Evolutionary conservation across 148 eudicot species (phyloP).

Genomic region (Spergularia marina): DNA sequence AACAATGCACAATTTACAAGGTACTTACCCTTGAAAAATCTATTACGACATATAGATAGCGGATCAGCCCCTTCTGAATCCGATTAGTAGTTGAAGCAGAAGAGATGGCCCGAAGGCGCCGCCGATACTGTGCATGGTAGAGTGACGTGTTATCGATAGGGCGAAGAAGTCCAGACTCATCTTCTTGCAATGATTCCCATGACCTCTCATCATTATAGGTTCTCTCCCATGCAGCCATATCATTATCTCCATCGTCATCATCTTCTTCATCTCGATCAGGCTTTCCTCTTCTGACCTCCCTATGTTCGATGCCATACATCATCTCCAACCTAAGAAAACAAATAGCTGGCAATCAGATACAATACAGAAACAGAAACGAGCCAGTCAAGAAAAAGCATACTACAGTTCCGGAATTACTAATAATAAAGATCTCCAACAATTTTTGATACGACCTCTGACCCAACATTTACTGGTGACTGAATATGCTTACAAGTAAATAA

Average conservation of each 20-base stretch:
- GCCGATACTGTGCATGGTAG: constrained; percentile 77
- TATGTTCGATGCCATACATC: constrained; percentile 33
- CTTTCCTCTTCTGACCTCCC: constrained; percentile 40
- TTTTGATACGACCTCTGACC: too few relatives aligned
- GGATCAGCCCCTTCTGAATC: constrained; percentile 90
- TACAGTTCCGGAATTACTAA: background rate
- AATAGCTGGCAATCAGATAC: constrained; percentile 1
- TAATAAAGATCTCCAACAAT: background rate
- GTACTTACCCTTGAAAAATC: constrained; percentile 82
- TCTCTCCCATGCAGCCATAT: constrained; percentile 80
- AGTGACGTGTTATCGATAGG: constrained; percentile 70
- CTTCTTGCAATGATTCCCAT: constrained; percentile 91
- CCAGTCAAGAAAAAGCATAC: background rate
- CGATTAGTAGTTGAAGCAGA: constrained; percentile 55
- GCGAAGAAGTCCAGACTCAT: constrained; percentile 83
- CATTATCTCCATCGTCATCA: constrained; percentile 48
- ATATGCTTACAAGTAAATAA: too few relatives aligned
- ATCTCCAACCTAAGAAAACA: constrained; percentile 15
- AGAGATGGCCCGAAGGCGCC: constrained; percentile 63
- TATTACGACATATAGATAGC: constrained; percentile 66
- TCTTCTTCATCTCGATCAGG: constrained; percentile 56
- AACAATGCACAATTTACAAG: background rate
- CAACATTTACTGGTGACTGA: too few relatives aligned
- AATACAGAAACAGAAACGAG: background rate
- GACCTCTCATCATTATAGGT: constrained; percentile 84